phyloP scores from a whole-genome alignment of 2,329 filamentous ascomycete species.

The Cladosporium sp. region DNA sequence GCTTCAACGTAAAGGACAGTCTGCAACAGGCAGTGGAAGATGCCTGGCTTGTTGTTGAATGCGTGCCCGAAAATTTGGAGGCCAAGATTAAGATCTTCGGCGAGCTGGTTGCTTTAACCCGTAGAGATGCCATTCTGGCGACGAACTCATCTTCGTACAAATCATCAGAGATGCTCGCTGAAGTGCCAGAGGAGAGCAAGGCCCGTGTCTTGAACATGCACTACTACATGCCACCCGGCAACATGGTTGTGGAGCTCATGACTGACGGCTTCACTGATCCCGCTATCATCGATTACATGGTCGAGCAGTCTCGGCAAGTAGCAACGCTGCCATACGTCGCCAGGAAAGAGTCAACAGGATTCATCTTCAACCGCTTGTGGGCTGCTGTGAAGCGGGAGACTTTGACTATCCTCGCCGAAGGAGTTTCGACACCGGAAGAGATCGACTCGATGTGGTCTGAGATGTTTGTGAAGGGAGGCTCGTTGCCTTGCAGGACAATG shows the following conservation, averaged over 20 bases:
- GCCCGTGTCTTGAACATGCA: constrained; percentile 51
- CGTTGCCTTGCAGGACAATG: constrained; percentile 8
- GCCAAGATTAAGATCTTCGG: constrained; percentile 53
- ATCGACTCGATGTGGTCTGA: constrained; percentile 52
- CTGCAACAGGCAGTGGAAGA: constrained; percentile 44
- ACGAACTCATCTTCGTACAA: constrained; percentile 57
- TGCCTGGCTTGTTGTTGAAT: constrained; percentile 58
- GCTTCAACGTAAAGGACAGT: constrained; percentile 36
- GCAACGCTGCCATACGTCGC: constrained; percentile 45
- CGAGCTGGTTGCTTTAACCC: constrained; percentile 45
- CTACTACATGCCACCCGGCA: constrained; percentile 47
- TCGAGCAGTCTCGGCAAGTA: constrained; percentile 41
- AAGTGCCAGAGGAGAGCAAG: constrained; percentile 42
- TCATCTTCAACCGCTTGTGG: constrained; percentile 60
- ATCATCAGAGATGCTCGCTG: constrained; percentile 50
- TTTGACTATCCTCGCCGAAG: constrained; percentile 52
- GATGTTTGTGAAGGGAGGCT: constrained; percentile 26
- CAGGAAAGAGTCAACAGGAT: constrained; percentile 52
- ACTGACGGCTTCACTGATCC: constrained; percentile 48
- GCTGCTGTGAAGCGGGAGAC: constrained; percentile 57
- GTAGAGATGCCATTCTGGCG: constrained; percentile 50
- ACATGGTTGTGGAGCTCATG: constrained; percentile 56
- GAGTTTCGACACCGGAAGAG: constrained; percentile 49
- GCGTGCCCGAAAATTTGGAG: constrained; percentile 52
- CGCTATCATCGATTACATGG: constrained; percentile 49